Conservation (phyloP, 208 protist genomes). For the Acanthamoeba culbertsoni region DNA sequence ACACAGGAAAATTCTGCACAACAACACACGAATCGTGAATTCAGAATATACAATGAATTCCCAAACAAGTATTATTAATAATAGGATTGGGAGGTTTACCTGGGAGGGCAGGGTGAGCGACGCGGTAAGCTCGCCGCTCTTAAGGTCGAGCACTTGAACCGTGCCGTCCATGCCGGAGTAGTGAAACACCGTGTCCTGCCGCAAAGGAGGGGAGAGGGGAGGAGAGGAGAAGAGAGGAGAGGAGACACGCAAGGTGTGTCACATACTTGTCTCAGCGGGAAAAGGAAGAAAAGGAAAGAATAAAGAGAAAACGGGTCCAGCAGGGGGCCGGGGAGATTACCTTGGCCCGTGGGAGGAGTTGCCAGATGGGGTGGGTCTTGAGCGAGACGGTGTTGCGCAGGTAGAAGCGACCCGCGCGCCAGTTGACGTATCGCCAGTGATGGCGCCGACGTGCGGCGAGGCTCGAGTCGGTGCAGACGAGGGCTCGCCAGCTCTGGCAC, state of each 20-base stretch:
- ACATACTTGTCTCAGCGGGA: too few relatives aligned
- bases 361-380: constrained; percentile 35
- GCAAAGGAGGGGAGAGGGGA: not conserved
- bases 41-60: not conserved
- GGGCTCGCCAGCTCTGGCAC: not conserved
- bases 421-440: constrained; percentile 29
- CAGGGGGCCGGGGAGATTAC: not conserved
- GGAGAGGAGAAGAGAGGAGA: not conserved
- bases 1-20: not conserved
- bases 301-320: too few relatives aligned
- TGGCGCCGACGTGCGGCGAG: not conserved
- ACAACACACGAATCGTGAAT: not conserved
- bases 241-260: too few relatives aligned
- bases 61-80: not conserved
- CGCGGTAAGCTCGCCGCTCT: not conserved
- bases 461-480: constrained; percentile 9
- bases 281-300: too few relatives aligned
- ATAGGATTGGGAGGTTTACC: not conserved
- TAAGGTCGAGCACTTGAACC: not conserved
- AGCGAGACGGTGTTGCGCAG: not conserved
- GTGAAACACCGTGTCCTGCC: not conserved
- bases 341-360: not conserved
- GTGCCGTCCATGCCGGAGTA: constrained; percentile 17
- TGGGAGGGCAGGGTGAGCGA: not conserved
- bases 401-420: not conserved